These are phyloP conservation scores for Leucoagaricus sp. DNA, from an alignment of 1,284 basidiomycete genomes.

Conservation along the genomic window DNA sequence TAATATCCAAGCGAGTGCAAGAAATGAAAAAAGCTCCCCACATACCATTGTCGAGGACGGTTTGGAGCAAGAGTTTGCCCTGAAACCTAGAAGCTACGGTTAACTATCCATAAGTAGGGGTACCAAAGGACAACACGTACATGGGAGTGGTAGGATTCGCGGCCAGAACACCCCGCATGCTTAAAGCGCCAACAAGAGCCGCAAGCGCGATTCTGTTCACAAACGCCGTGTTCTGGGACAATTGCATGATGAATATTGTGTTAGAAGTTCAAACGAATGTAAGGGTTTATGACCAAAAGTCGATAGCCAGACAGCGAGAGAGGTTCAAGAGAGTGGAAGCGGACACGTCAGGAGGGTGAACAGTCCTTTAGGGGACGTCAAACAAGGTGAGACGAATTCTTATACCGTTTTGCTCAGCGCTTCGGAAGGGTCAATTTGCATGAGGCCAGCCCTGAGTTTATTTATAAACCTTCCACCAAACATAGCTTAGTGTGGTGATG, in stretches of 20 bases:
- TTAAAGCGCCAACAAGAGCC: slow-evolving; percentile 19
- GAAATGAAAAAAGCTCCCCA: too few species aligned
- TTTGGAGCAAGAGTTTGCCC: slow-evolving; percentile 42
- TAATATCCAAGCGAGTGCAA: neutral
- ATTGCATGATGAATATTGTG: neutral
- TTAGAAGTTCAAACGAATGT: slow-evolving; percentile 16
- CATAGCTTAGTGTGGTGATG: neutral
- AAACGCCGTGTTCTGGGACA: slow-evolving; percentile 2
- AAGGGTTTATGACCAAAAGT: slow-evolving; percentile 4
- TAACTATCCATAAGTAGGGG: too few species aligned
- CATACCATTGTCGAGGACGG: slow-evolving; percentile 39
- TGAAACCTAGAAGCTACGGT: slow-evolving; percentile 35
- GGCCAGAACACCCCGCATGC: slow-evolving; percentile 11
- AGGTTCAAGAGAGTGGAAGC: neutral
- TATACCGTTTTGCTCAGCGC: neutral
- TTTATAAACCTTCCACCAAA: neutral
- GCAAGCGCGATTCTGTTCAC: slow-evolving; percentile 20
- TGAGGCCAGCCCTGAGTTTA: neutral
- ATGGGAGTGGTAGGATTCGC: slow-evolving; percentile 22
- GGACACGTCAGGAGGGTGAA: slow-evolving; percentile 3
- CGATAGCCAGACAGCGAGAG: neutral
- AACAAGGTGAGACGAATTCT: neutral
- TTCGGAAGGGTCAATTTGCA: neutral
- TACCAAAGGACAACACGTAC: too few species aligned
- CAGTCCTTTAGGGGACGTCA: neutral